Base-by-base conservation (phyloP, 441 rosid genomes). In the Isatis lusitanica region DNA sequence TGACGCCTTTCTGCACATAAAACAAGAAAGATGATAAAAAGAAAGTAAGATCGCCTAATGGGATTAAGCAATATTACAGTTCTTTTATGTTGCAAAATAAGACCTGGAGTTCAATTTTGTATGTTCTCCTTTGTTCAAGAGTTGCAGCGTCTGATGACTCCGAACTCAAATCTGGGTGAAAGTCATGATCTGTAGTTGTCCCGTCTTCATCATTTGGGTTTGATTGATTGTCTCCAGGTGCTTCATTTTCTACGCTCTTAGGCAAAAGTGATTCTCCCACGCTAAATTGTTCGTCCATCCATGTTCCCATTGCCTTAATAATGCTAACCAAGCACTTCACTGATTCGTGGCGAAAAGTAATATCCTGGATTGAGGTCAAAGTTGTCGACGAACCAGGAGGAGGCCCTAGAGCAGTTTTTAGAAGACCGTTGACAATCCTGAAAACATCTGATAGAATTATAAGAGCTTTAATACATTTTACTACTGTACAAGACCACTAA, bases 401-500 rank as follows among this genome's bases (percentile, higher is more conserved):
- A 2, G 98, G 99, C 78, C 99, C 99, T 56, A 96, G 83, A 72
- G 98, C 97, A 66, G 98, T 93, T 90, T 95, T 95, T 56, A 88
- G 84, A 79, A 96, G 97, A 66, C 99, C 98, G 78, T 91, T 96
- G 74, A 96, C 98, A 83, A 87, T 89, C 97, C 99, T 96, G 98
- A 91, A 86, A 91, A 85, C 78, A 89, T 91, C 95, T 95, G 94
- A 95, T 82, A 86, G 88, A 86, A 87, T 89, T 93, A 95, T 88
- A 87, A 90, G 89, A 84, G 95, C 80, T 88, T 89, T 86, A 90
- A 87, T 93, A 83, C 83, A 81, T 77, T 82, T 81, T 78, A 68
- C 70, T 71, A 68, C 73, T 76, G 74, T 52, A 63, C 28, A 68
- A 38, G 26, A 63, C 68, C 15, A 69, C 24, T 75, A 69, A 46